phyloP scores from a whole-genome alignment of 2,329 filamentous ascomycete species.

The Trichoderma guizhouense region DNA sequence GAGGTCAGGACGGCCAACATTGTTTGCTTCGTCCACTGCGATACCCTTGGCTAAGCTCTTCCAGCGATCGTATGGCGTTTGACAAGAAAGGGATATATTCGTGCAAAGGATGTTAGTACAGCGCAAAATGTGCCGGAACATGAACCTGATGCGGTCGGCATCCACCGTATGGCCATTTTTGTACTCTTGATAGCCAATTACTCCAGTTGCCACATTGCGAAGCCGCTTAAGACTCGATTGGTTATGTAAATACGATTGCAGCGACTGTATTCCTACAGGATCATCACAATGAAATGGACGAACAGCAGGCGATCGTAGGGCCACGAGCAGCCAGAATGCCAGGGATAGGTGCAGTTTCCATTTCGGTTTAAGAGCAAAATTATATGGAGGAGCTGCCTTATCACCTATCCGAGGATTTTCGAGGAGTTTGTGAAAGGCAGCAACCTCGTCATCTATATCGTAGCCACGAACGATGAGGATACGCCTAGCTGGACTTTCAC shows the following conservation, averaged over 20 bases:
- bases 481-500: neutral
- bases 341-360: conserved; percentile 20
- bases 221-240: neutral
- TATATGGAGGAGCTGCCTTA: neutral
- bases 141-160: neutral
- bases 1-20: conserved; percentile 18
- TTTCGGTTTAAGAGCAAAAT: neutral
- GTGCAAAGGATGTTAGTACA: neutral
- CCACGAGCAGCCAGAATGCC: conserved; percentile 20
- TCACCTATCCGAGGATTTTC: neutral
- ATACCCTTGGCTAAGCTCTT: neutral
- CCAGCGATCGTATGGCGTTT: neutral
- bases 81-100: neutral
- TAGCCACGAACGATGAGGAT: neutral
- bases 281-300: neutral
- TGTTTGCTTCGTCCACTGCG: neutral
- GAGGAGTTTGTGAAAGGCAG: neutral
- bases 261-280: neutral
- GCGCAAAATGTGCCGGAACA: neutral
- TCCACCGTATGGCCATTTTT: neutral
- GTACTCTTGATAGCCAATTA: neutral
- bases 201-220: neutral
- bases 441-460: neutral
- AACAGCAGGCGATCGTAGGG: conserved; percentile 13
- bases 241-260: conserved; percentile 2